These are phyloP conservation scores for Talaromyces trachyspermus DNA, from an alignment of 495 filamentous ascomycete species.

Conservation along the genomic window DNA sequence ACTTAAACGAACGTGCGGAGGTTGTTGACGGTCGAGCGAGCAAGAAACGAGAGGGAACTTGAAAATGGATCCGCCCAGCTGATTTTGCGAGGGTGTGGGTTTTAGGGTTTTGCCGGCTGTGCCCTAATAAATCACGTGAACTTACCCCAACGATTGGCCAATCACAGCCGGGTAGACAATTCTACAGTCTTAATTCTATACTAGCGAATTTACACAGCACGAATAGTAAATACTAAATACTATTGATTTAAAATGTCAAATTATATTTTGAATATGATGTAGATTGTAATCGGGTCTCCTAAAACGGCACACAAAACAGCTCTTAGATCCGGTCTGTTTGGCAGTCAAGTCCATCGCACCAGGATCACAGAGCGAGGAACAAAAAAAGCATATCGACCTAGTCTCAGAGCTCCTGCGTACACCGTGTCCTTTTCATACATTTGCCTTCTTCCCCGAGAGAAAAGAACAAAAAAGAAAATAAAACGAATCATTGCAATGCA, in stretches of 20 bases:
- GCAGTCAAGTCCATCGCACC: no score
- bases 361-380: no score
- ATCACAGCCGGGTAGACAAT: not conserved
- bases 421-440: constrained; percentile 2
- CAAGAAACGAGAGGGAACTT: no score
- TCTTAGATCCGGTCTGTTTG: no score
- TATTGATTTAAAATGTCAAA: no score
- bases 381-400: no score
- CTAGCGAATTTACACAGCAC: not conserved
- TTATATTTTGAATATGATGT: no score
- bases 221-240: no score
- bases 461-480: not conserved
- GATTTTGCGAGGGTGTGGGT: constrained; percentile 3
- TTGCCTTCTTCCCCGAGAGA: not conserved
- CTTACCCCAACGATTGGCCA: not conserved
- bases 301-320: not conserved
- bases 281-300: no score
- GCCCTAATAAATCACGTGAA: constrained; percentile 7
- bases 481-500: not conserved
- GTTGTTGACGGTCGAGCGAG: constrained; percentile 12
- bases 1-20: constrained; percentile 16
- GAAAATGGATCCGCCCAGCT: no score
- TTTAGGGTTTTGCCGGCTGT: not conserved
- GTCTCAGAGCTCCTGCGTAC: not conserved
- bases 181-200: not conserved